Evolutionary conservation across 2,329 filamentous ascomycete species (phyloP).

Genomic region (Neocatenulostroma microsporum): DNA sequence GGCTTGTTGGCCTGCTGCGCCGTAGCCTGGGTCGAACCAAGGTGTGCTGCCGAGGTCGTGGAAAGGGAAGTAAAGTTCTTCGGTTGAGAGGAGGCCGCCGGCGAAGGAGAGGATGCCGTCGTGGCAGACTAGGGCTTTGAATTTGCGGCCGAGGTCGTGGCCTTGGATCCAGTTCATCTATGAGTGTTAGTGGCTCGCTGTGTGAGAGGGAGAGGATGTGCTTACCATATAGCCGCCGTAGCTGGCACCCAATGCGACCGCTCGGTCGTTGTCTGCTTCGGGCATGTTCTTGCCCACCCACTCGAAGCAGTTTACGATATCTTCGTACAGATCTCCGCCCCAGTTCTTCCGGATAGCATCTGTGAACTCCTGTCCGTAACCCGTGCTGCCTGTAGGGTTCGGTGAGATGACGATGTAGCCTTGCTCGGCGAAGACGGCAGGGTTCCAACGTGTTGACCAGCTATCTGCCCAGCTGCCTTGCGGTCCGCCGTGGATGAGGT

Average conservation of each 20-base stretch:
- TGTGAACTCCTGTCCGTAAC: constrained; percentile 24
- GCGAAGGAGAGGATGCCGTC: constrained; percentile 25
- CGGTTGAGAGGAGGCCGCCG: constrained; percentile 29
- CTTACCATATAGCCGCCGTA: constrained; percentile 71
- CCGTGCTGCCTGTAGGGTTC: constrained; percentile 25
- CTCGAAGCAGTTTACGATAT: constrained; percentile 71
- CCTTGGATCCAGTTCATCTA: constrained; percentile 64
- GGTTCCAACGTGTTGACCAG: constrained; percentile 26
- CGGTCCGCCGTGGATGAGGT: constrained; percentile 26
- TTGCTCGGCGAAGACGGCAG: constrained; percentile 25
- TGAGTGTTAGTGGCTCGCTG: neutral
- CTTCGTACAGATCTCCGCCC: constrained; percentile 77
- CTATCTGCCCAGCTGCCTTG: constrained; percentile 22
- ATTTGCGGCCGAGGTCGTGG: constrained; percentile 69
- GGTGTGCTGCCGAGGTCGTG: constrained; percentile 45
- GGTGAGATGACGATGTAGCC: constrained; percentile 26
- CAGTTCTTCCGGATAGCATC: constrained; percentile 66
- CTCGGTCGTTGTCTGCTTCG: constrained; percentile 60
- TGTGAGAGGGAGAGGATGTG: neutral
- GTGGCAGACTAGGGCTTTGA: constrained; percentile 73
- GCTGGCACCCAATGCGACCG: constrained; percentile 66
- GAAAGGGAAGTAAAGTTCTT: constrained; percentile 50
- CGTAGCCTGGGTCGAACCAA: constrained; percentile 37
- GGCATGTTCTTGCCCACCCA: constrained; percentile 58
- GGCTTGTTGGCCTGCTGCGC: constrained; percentile 7